phyloP scores from a whole-genome alignment of 208 protist genomes.

The Porcisia deanei region DNA sequence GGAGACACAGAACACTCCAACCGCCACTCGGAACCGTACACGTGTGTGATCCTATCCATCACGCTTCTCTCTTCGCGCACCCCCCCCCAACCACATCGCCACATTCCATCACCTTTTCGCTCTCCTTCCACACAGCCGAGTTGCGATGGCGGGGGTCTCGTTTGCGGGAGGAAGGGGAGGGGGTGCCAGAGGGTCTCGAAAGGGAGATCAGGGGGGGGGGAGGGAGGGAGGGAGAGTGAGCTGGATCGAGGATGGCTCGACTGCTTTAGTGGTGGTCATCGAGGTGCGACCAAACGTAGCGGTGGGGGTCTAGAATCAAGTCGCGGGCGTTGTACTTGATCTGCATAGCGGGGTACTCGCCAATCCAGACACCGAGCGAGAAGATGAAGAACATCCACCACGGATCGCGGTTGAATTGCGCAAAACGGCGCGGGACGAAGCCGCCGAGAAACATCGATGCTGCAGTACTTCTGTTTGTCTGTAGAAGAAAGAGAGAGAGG shows the following conservation, averaged over 20 bases:
- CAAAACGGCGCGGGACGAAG: slow-evolving; percentile 83
- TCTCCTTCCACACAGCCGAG: too few relatives aligned
- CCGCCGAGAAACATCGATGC: slow-evolving; percentile 79
- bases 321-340: slow-evolving; percentile 89
- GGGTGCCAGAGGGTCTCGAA: too few relatives aligned
- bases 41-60: too few relatives aligned
- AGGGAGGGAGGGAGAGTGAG: neutral
- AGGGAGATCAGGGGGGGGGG: neutral
- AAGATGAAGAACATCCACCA: slow-evolving; percentile 88
- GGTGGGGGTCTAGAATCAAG: slow-evolving; percentile 81
- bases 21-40: too few relatives aligned
- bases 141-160: too few relatives aligned
- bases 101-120: too few relatives aligned
- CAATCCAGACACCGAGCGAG: slow-evolving; percentile 70
- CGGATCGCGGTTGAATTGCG: slow-evolving; percentile 84
- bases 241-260: neutral
- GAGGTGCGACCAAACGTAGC: slow-evolving; percentile 84
- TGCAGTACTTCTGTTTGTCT: neutral
- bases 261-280: slow-evolving; percentile 79
- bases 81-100: too few relatives aligned
- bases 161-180: too few relatives aligned
- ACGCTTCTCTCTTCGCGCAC: too few relatives aligned
- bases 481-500: neutral
- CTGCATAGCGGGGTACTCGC: slow-evolving; percentile 84
- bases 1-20: too few relatives aligned